phyloP scores from a whole-genome alignment of 1,284 basidiomycete species.

The Austroboletus niveus region DNA sequence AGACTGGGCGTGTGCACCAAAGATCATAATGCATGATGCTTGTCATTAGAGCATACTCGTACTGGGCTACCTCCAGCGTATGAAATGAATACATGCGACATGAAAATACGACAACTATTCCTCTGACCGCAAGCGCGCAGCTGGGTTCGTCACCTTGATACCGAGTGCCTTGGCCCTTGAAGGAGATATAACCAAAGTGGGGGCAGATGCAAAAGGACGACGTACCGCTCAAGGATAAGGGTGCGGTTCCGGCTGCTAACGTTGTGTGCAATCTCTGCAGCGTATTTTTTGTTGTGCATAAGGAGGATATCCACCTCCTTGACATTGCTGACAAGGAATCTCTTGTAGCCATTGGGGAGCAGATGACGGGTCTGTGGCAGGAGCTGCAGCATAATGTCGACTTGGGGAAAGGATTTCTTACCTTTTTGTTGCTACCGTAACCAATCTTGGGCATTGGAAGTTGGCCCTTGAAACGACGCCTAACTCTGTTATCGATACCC shows the following conservation, averaged over 20 bases:
- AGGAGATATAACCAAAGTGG: slow-evolving; percentile 1
- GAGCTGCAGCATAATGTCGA: slow-evolving; percentile 9
- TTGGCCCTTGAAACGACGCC: slow-evolving; percentile 96
- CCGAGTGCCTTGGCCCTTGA: slow-evolving; percentile 86
- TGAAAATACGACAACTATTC: slow-evolving; percentile 48
- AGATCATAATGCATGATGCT: slow-evolving; percentile 9
- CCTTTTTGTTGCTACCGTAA: slow-evolving; percentile 84
- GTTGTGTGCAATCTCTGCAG: slow-evolving; percentile 96
- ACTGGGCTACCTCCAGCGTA: slow-evolving; percentile 40
- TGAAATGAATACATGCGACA: slow-evolving; percentile 40
- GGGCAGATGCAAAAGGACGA: not conserved
- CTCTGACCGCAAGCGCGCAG: slow-evolving; percentile 95
- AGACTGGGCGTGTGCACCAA: not conserved
- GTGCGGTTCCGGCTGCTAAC: slow-evolving; percentile 97
- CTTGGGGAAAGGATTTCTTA: slow-evolving; percentile 9
- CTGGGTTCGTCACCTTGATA: slow-evolving; percentile 94
- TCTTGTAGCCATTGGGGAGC: slow-evolving; percentile 92
- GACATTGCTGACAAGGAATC: slow-evolving; percentile 90
- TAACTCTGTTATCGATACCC: slow-evolving; percentile 95
- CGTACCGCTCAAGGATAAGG: slow-evolving; percentile 85
- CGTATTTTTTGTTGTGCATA: slow-evolving; percentile 98
- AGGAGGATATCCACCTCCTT: slow-evolving; percentile 91
- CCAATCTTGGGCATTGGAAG: slow-evolving; percentile 95
- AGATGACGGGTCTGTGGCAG: slow-evolving; percentile 77
- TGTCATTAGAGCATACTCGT: slow-evolving; percentile 37